phyloP scores from a whole-genome alignment of 495 filamentous ascomycete genomes.

The Diplogelasinospora grovesii region DNA sequence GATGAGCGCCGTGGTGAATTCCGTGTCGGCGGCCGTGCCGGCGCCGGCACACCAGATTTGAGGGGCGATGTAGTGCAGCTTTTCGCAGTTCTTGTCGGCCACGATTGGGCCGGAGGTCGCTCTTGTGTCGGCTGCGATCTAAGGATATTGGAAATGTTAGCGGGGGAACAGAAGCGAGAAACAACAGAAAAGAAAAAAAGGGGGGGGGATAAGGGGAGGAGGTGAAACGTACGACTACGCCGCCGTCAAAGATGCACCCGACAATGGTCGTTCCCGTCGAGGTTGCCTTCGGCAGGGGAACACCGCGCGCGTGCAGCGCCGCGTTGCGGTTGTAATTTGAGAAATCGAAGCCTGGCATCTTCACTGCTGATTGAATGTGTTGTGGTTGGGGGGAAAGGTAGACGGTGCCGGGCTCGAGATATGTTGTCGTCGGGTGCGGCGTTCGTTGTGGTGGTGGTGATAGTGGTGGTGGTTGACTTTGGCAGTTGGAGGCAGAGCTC shows the following conservation, averaged over 20 bases:
- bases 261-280: slow-evolving; percentile 99
- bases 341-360: slow-evolving; percentile 98
- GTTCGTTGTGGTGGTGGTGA: background rate
- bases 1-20: slow-evolving; percentile 98
- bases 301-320: slow-evolving; percentile 85
- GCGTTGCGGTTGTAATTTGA: slow-evolving; percentile 98
- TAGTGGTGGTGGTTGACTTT: background rate
- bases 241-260: slow-evolving; percentile 92
- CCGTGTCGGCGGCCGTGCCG: slow-evolving; percentile 96
- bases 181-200: too few relatives aligned
- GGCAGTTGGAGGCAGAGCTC: slow-evolving; percentile 12
- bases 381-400: slow-evolving; percentile 1
- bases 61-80: slow-evolving; percentile 96
- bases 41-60: slow-evolving; percentile 99
- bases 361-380: slow-evolving; percentile 22
- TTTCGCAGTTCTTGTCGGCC: slow-evolving; percentile 99
- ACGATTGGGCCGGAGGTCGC: slow-evolving; percentile 97
- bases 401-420: background rate
- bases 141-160: slow-evolving; percentile 5
- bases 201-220: background rate
- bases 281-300: slow-evolving; percentile 93
- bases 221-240: slow-evolving; percentile 68
- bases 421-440: background rate
- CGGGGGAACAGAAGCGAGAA: background rate
- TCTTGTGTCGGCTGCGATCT: slow-evolving; percentile 96